Conservation (phyloP, 331 rosid genomes). For the Stylosanthes scabra region DNA sequence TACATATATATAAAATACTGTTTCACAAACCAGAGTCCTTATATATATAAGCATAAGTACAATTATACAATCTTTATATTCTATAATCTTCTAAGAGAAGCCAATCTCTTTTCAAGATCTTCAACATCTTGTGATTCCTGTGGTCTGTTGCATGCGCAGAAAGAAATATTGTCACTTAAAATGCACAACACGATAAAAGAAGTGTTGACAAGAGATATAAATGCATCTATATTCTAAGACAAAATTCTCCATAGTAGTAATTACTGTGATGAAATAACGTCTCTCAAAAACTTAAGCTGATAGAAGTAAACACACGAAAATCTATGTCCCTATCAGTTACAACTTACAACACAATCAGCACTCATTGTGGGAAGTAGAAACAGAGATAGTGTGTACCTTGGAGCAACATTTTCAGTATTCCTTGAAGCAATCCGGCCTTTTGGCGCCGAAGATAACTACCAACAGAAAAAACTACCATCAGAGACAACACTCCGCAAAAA, state of each 20-base stretch:
- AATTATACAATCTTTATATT: slow-evolving; percentile 20
- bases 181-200: neutral
- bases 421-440: slow-evolving; percentile 92
- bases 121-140: slow-evolving; percentile 74
- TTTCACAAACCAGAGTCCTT: no score
- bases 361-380: slow-evolving; percentile 12
- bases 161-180: neutral
- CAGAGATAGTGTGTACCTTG: slow-evolving; percentile 55
- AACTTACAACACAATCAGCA: neutral
- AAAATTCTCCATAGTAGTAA: neutral
- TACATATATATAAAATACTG: no score
- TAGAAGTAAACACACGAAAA: no score
- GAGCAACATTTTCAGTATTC: slow-evolving; percentile 59
- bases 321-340: no score
- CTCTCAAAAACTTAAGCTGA: no score
- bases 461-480: slow-evolving; percentile 34
- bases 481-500: slow-evolving; percentile 22
- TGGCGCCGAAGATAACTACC: slow-evolving; percentile 94
- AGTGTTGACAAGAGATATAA: no score
- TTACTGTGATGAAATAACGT: no score
- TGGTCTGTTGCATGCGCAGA: slow-evolving; percentile 44
- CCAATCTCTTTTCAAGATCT: slow-evolving; percentile 92
- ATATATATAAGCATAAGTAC: neutral
- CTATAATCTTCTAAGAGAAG: slow-evolving; percentile 79
- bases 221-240: neutral